Conservation (phyloP, 345 rosid species). For the Linum trigynum region DNA sequence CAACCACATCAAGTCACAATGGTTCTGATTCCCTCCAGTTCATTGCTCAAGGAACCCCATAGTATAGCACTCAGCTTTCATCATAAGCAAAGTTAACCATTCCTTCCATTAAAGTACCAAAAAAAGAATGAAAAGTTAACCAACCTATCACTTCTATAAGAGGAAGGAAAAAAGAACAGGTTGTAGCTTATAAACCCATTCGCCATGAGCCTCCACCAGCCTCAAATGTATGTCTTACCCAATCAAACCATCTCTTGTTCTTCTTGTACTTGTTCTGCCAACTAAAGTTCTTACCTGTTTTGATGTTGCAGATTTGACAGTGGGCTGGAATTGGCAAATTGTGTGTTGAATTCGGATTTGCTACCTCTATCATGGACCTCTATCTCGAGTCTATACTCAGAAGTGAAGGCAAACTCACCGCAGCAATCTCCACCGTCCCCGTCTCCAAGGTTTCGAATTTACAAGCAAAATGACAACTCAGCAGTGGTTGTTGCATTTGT, state of each 20-base stretch:
- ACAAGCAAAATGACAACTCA: background rate
- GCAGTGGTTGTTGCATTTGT: constrained; percentile 30
- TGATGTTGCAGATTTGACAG: constrained; percentile 24
- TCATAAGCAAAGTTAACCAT: background rate
- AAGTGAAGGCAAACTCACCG: constrained; percentile 5
- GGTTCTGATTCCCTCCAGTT: background rate
- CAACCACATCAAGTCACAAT: background rate
- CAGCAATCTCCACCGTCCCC: constrained; percentile 6
- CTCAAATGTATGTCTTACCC: background rate
- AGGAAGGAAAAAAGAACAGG: no score
- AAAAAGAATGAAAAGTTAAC: background rate
- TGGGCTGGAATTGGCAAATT: constrained; percentile 34
- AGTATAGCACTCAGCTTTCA: background rate
- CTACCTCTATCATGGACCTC: constrained; percentile 29
- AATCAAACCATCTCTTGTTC: background rate
- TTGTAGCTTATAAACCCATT: no score
- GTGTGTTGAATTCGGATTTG: constrained; percentile 39
- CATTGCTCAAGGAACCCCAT: background rate
- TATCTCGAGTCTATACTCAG: constrained; percentile 19
- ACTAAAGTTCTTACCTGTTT: background rate
- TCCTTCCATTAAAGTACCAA: background rate
- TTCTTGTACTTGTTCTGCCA: background rate
- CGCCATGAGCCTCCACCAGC: background rate
- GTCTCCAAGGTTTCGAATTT: constrained; percentile 13
- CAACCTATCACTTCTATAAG: no score